Evolutionary conservation across 345 rosid genomes (phyloP).

Genomic region (Alliaria petiolata): DNA sequence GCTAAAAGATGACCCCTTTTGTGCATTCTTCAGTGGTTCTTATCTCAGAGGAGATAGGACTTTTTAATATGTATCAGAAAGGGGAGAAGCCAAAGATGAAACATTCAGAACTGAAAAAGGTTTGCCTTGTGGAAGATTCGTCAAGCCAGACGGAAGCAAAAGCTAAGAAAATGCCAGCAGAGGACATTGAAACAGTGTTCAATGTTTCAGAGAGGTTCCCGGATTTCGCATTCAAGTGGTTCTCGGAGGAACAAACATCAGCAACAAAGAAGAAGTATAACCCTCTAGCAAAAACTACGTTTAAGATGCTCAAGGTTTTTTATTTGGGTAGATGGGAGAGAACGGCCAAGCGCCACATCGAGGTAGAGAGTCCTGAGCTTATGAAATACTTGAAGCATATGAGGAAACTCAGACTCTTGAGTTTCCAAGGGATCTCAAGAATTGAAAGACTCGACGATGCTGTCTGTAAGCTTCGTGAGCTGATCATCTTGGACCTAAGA

Average conservation of each 20-base stretch:
- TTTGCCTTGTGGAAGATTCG: slow-evolving; percentile 40
- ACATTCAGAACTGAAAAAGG: slow-evolving; percentile 10
- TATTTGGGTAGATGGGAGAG: slow-evolving; percentile 49
- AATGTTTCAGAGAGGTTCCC: slow-evolving; percentile 47
- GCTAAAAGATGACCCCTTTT: slow-evolving; percentile 43
- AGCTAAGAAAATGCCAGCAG: not conserved
- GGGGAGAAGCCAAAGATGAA: slow-evolving; percentile 27
- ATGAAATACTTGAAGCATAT: slow-evolving; percentile 29
- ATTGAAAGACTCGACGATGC: slow-evolving; percentile 33
- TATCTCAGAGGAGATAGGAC: slow-evolving; percentile 15
- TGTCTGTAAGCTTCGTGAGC: slow-evolving; percentile 27
- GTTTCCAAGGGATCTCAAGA: slow-evolving; percentile 59
- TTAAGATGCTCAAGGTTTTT: slow-evolving; percentile 27
- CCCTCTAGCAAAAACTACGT: not conserved
- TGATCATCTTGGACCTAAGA: slow-evolving; percentile 54
- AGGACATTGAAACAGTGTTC: slow-evolving; percentile 34
- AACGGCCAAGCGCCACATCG: slow-evolving; percentile 38
- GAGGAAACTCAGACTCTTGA: slow-evolving; percentile 36
- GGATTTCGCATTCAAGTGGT: slow-evolving; percentile 37
- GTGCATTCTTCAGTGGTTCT: slow-evolving; percentile 40
- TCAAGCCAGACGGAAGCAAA: slow-evolving; percentile 16
- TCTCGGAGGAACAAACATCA: slow-evolving; percentile 18
- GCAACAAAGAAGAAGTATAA: not conserved
- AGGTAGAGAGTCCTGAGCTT: slow-evolving; percentile 34
- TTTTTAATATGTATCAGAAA: slow-evolving; percentile 20